Percentiles rank a stretch among this genome's conserved stretches.
These are phyloP conservation scores for Flaveria ramosissima DNA, from an alignment of 129 eudicot species.

Conservation along the genomic window DNA sequence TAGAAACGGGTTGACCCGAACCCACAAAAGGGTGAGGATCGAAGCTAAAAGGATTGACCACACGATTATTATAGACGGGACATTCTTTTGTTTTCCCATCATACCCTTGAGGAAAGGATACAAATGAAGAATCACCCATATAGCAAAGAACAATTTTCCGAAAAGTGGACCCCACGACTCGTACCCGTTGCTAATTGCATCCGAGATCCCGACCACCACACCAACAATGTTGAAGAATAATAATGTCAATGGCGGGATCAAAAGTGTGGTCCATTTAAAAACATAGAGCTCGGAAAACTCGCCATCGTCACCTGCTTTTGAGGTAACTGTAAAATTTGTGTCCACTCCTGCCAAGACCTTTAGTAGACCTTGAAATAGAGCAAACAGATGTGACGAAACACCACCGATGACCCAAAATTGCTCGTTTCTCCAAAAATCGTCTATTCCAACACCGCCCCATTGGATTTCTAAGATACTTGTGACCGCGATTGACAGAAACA, in stretches of 20 bases:
- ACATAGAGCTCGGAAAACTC: slow-evolving; percentile 62
- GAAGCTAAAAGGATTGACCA: slow-evolving; percentile 78
- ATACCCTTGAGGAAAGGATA: slow-evolving; percentile 82
- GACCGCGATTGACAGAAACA: slow-evolving; percentile 61
- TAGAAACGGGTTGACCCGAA: slow-evolving; percentile 65
- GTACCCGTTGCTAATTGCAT: slow-evolving; percentile 72
- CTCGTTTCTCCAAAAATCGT: slow-evolving; percentile 85
- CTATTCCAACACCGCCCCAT: slow-evolving; percentile 75
- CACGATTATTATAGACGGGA: slow-evolving; percentile 61
- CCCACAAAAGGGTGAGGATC: slow-evolving; percentile 67
- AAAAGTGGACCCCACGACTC: slow-evolving; percentile 86
- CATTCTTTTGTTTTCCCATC: slow-evolving; percentile 57
- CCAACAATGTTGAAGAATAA: slow-evolving; percentile 57
- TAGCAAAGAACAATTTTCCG: slow-evolving; percentile 61
- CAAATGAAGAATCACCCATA: slow-evolving; percentile 76
- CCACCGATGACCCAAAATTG: slow-evolving; percentile 93
- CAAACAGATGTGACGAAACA: slow-evolving; percentile 72
- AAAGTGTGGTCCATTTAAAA: slow-evolving; percentile 72
- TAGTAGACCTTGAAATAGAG: slow-evolving; percentile 70
- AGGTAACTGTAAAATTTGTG: slow-evolving; percentile 77
- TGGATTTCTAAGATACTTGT: slow-evolving; percentile 70
- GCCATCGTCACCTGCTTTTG: slow-evolving; percentile 76
- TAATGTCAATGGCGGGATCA: slow-evolving; percentile 71
- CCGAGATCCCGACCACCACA: slow-evolving; percentile 60
- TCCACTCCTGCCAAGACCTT: slow-evolving; percentile 72